These are phyloP conservation scores for Lactifluus hygrophoroides DNA, from an alignment of 768 basidiomycete genomes.

Conservation along the genomic window DNA sequence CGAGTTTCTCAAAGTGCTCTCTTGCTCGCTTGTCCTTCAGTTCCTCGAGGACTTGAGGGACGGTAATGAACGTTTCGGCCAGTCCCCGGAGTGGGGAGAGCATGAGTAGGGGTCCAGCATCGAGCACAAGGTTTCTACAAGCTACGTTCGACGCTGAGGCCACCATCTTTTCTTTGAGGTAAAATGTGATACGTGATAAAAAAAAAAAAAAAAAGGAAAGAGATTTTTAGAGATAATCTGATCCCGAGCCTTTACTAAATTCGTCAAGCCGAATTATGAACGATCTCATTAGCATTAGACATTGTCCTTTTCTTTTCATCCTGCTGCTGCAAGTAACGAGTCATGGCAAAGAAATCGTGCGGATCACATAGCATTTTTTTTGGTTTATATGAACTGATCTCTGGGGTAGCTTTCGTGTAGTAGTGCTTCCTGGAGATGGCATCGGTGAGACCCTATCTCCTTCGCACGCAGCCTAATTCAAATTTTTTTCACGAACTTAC, in stretches of 20 bases:
- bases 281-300: background rate
- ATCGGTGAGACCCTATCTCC: slow-evolving; percentile 50
- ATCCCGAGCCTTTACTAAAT: background rate
- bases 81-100: slow-evolving; percentile 84
- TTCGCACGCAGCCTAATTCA: background rate
- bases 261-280: background rate
- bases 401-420: slow-evolving; percentile 67
- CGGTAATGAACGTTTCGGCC: slow-evolving; percentile 77
- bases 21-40: slow-evolving; percentile 81
- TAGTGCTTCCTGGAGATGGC: slow-evolving; percentile 91
- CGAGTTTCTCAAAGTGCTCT: slow-evolving; percentile 77
- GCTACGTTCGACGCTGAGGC: slow-evolving; percentile 29
- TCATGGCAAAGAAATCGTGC: slow-evolving; percentile 22
- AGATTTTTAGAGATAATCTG: too few relatives aligned
- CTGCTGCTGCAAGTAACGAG: background rate
- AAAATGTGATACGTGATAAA: background rate
- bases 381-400: background rate
- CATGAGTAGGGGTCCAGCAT: slow-evolving; percentile 88
- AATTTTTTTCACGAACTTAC: background rate
- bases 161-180: slow-evolving; percentile 10
- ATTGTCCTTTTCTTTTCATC: background rate
- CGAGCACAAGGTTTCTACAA: slow-evolving; percentile 79
- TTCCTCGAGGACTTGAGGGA: slow-evolving; percentile 85
- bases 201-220: background rate
- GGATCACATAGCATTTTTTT: background rate